phyloP scores from a whole-genome alignment of 148 eudicot species.

The Diospyros lotus region DNA sequence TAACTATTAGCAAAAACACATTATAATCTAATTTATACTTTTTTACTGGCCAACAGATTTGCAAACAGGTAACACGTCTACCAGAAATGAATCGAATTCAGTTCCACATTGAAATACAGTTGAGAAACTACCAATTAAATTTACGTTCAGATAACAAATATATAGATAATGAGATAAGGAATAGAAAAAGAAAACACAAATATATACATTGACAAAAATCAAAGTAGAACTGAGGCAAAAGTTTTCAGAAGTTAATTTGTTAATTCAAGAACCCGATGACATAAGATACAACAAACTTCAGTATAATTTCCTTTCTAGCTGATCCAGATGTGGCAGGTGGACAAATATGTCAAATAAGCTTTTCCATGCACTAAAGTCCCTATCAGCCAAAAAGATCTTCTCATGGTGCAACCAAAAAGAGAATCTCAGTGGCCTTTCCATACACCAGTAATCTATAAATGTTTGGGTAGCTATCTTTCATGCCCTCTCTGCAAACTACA shows the following conservation, averaged over 20 bases:
- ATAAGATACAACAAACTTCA: neutral
- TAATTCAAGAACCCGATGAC: neutral
- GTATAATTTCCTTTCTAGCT: neutral
- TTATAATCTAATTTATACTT: neutral
- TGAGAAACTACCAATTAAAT: no score
- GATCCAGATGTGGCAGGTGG: neutral
- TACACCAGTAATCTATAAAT: neutral
- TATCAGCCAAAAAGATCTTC: neutral
- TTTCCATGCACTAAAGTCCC: neutral
- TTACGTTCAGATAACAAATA: no score
- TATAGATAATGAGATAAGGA: no score
- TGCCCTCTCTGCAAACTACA: no score
- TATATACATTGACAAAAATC: no score
- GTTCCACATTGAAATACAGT: neutral
- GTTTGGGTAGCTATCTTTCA: neutral
- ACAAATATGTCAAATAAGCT: neutral
- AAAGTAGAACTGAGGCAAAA: no score
- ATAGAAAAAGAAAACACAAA: no score
- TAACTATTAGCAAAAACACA: neutral
- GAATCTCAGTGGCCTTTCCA: neutral
- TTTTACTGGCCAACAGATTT: neutral
- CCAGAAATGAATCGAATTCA: neutral
- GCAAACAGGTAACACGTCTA: neutral
- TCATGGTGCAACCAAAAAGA: neutral
- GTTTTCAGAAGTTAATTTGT: no score